Evolutionary conservation across 768 basidiomycete species (phyloP), one percentile per base, ranked within the genome.

Genomic region (Holtermanniella nyarrowii): DNA sequence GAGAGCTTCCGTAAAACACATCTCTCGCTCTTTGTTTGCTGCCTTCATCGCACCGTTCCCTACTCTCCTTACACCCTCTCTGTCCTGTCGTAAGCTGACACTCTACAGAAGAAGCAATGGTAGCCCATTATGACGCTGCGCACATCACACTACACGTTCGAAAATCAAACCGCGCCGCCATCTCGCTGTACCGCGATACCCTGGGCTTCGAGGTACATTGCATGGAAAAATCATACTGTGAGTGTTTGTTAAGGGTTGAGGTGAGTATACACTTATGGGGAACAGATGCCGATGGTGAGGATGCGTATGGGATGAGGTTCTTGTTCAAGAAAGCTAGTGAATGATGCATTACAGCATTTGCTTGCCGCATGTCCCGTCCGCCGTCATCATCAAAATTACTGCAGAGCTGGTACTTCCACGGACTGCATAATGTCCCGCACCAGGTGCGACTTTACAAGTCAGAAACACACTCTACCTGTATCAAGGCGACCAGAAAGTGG

Each of bases 101-200:
- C 1, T 13, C 47, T 20, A 22, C 64, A 91, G 91, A 96, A 71
- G 82, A 88, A 55, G 87, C 91, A 1, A 96, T 97, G 91, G 77
- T 80, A 13, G 79, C 80, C 1, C 78, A 88, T n/a, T 93, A 91
- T 75, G 78, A 80, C 27, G 90, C 89, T 0, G 72, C 81, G 16
- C 85, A 83, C 60, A 86, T 90, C 18, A 87, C 86, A 0, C 74
- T 97, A 20, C 90, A 96, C 60, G 91, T 97, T 24, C 79, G 93
- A 43, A 86, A 88, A 73, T 88, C 88, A n/a, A 96, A 97, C 66
- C 82, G 85, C 50, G 88, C 91, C 0, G 91, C 93, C 0, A 80
- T 96, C 42, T 80, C 78, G 11, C 75, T 96, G 48, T 97, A 96
- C 70, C 79, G 81, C 44, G 90, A 93, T 63, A 83, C 86, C 1